Evolutionary conservation across 2,329 filamentous ascomycete genomes (phyloP), one percentile per base, ranked within the genome.

Genomic region (Calonectria pseudoreteaudii): DNA sequence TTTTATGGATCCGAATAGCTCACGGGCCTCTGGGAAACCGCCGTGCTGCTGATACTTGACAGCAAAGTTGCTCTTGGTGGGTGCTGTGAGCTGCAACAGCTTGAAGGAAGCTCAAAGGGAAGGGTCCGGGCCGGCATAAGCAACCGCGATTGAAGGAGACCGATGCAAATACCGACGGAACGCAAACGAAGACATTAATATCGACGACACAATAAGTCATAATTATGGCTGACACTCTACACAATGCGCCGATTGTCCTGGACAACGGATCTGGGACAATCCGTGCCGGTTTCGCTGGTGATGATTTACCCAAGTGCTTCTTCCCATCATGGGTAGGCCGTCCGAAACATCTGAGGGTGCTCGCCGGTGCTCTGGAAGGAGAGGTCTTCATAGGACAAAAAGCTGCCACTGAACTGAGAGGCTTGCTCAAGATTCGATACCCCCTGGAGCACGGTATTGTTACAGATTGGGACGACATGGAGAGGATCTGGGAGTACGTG

Each of bases 391-490:
- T 99, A 84, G 97, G 97, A 66, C 93, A 96, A 81, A 93, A 95
- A 84, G 91, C 91, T 23, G 96, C 96, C 73, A 94, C 95, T 80
- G 96, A 98, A 83, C 90, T 98, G 81, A 92, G 96, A 82, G 97
- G 97, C 4, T 88, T 99, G 75, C 90, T 99, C 80, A 99, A 98
- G 90, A 98, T 99, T 81, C 91, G 93, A 78, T 98, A 98, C 84
- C 97, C 97, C 56, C 88, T 99, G 70, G 97, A 98, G 87, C 97
- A 99, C 84, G 97, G 97, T 80, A 97, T 99, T 81, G 97, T 99
- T 76, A 99, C 97, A 79, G 95, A 99, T 86, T 99, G 97, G 97
- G 97, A 98, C 83, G 97, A 99, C 83, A 99, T 99, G 97, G 97
- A 99, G 88, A 93, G 95, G 87, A 99, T 99, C 86, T 99, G 97